Conservation (phyloP, 1,139 yeast genomes). For the Geotrichum reessii region DNA sequence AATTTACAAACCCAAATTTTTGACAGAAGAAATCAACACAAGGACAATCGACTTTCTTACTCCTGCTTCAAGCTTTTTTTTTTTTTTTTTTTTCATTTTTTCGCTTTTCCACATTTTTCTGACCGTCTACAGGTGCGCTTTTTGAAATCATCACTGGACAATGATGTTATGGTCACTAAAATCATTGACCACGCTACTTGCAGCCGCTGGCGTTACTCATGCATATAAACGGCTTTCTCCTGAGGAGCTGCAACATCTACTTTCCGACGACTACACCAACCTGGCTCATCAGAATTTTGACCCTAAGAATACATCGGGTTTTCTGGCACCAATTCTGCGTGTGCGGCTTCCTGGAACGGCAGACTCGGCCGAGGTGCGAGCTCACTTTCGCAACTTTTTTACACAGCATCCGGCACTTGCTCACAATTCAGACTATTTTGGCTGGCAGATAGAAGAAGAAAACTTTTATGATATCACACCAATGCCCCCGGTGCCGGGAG, state of each 20-base stretch:
- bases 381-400: conserved; percentile 36
- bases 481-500: conserved; percentile 19
- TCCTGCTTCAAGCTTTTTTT: neutral
- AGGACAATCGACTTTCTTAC: neutral
- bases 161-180: neutral
- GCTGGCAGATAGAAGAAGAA: conserved; percentile 42
- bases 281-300: conserved; percentile 8
- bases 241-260: neutral
- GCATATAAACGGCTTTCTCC: neutral
- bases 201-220: neutral
- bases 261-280: neutral
- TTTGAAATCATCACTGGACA: neutral
- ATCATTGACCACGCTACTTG: neutral
- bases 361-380: conserved; percentile 39
- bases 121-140: neutral
- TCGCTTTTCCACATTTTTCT: neutral
- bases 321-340: conserved; percentile 33
- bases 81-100: neutral
- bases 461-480: conserved; percentile 39
- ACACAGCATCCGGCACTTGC: neutral
- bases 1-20: neutral
- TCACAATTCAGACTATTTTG: neutral
- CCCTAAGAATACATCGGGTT: conserved; percentile 24
- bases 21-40: neutral
- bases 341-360: conserved; percentile 45